A percentile compares a stretch with the other conserved stretches of the same genome.
Conservation (phyloP, 73 alveolate genomes). For the Tetrahymena thermophila region DNA sequence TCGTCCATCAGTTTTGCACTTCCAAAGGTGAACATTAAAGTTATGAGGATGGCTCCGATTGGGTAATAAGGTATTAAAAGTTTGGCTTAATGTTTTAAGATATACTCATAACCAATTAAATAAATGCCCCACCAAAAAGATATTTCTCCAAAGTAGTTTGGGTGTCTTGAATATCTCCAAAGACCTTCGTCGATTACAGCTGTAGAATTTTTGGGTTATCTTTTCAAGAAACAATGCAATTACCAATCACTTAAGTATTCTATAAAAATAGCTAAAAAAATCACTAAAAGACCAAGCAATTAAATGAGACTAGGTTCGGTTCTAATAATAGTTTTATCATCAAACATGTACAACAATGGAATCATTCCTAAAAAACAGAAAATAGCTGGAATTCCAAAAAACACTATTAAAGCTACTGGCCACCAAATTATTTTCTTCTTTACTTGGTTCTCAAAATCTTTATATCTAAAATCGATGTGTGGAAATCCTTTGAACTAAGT, state of each 20-base stretch:
- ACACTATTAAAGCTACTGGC: neutral
- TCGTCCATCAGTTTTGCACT: neutral
- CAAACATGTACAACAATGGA: neutral
- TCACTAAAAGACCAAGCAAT: conserved; percentile 9
- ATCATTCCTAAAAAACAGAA: neutral
- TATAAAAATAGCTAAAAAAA: conserved; percentile 15
- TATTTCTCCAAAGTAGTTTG: conserved; percentile 93
- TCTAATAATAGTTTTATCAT: neutral
- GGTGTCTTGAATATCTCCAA: conserved; percentile 96
- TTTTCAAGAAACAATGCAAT: conserved; percentile 41
- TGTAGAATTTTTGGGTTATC: conserved; percentile 47
- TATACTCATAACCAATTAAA: conserved; percentile 6
- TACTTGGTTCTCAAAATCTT: neutral
- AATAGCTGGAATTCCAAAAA: neutral
- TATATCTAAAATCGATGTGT: neutral
- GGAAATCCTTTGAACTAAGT: neutral
- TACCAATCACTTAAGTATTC: conserved; percentile 59
- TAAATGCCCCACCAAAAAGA: conserved; percentile 86
- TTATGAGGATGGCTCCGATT: neutral
- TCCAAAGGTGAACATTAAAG: neutral
- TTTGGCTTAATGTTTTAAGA: neutral
- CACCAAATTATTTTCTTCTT: neutral
- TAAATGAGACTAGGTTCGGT: neutral
- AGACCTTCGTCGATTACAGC: conserved; percentile 68
- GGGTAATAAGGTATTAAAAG: neutral